A percentile compares a stretch with the other conserved stretches of the same genome.
Conservation (phyloP, 116 monocot genomes). For the Trichopus zeylanicus region DNA sequence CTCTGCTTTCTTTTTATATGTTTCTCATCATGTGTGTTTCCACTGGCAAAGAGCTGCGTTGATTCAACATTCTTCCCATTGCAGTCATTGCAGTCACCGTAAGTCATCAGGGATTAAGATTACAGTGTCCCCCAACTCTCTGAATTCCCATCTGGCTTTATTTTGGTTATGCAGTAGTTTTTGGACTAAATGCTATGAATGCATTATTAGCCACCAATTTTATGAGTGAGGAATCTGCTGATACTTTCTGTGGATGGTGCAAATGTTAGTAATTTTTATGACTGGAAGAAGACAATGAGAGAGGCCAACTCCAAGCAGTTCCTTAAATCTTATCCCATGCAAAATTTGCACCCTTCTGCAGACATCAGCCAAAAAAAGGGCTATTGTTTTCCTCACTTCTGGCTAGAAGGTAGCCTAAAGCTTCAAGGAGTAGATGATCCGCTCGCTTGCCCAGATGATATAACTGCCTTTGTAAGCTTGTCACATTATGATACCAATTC, state of each 20-base stretch:
- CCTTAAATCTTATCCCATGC: slow-evolving; percentile 1
- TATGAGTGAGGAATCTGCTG: too few species aligned
- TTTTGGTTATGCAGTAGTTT: too few species aligned
- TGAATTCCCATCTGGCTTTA: too few species aligned
- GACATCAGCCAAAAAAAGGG: slow-evolving; percentile 32
- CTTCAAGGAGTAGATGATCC: slow-evolving; percentile 12
- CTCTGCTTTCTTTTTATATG: too few species aligned
- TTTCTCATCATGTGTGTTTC: too few species aligned
- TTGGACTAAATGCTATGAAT: too few species aligned
- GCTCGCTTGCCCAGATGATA: slow-evolving; percentile 57
- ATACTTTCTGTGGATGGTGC: slow-evolving; percentile 60
- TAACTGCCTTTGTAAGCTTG: slow-evolving; percentile 33
- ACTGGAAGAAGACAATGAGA: slow-evolving; percentile 46
- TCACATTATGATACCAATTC: slow-evolving; percentile 35
- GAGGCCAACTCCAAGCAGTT: slow-evolving; percentile 22
- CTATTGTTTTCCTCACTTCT: slow-evolving; percentile 61
- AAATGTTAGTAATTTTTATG: slow-evolving; percentile 36
- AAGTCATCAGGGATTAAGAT: too few species aligned
- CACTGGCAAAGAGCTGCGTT: too few species aligned
- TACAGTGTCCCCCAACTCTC: too few species aligned
- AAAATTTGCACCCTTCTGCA: slow-evolving; percentile 1
- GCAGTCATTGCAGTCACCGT: too few species aligned
- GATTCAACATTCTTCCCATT: too few species aligned
- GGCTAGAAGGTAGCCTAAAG: slow-evolving; percentile 30
- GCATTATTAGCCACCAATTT: too few species aligned